Conservation (phyloP, 169 alveolate species). For the Perkinsus olseni region DNA sequence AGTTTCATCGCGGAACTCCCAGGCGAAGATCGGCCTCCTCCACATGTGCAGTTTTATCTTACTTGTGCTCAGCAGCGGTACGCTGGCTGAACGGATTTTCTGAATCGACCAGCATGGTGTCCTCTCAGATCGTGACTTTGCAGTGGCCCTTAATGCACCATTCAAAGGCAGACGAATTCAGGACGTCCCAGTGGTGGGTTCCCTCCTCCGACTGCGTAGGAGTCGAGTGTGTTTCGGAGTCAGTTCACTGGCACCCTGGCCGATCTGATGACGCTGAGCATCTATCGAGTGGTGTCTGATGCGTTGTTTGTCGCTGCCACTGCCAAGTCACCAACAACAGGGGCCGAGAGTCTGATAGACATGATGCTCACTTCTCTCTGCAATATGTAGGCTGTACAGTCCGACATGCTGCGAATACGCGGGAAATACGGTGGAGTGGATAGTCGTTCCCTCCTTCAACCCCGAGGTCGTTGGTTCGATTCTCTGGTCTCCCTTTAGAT, state of each 20-base stretch:
- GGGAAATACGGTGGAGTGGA: background rate
- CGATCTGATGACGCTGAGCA: constrained; percentile 11
- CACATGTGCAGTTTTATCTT: constrained; percentile 19
- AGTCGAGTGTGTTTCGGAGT: background rate
- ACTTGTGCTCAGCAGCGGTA: constrained; percentile 16
- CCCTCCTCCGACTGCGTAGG: background rate
- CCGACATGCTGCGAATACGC: no score
- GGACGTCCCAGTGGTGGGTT: background rate
- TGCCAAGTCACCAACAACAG: background rate
- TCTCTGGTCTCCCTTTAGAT: background rate
- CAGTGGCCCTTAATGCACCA: constrained; percentile 14
- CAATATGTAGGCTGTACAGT: constrained; percentile 6
- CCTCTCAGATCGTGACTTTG: constrained; percentile 16
- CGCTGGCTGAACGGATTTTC: no score
- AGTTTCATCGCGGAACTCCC: background rate
- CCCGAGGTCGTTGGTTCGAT: background rate
- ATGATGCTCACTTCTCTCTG: constrained; percentile 21
- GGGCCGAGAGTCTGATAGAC: constrained; percentile 11
- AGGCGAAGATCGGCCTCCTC: constrained; percentile 6
- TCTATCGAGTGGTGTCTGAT: constrained; percentile 17
- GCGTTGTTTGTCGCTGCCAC: background rate
- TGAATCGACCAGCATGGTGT: no score
- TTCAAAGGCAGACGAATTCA: background rate
- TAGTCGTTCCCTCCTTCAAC: background rate
- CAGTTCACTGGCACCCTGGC: constrained; percentile 16